A percentile compares a stretch with the other conserved stretches of the same genome.
Evolutionary conservation across 78 protist species (phyloP).

Genomic region (Dictyostelium purpureum): DNA sequence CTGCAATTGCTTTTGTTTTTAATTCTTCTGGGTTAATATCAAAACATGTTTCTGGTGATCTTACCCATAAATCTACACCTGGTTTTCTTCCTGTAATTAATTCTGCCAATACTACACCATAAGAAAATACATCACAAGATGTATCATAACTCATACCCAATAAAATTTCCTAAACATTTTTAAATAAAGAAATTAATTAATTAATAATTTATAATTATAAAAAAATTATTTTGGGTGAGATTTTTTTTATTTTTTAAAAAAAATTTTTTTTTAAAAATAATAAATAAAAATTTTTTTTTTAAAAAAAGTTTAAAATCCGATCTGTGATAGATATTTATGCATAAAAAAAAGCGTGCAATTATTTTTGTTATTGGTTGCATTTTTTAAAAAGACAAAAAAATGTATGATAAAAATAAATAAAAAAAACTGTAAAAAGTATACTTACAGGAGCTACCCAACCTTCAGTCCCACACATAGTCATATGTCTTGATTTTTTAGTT

Average conservation of each 20-base stretch:
- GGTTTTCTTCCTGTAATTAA: slow-evolving; percentile 78
- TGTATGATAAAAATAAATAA: background rate
- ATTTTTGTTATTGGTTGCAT: too few species aligned
- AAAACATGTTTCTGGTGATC: slow-evolving; percentile 77
- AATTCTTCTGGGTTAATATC: slow-evolving; percentile 64
- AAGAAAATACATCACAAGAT: slow-evolving; percentile 81
- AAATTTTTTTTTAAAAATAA: background rate
- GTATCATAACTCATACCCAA: slow-evolving; percentile 77
- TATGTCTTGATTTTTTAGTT: slow-evolving; percentile 67
- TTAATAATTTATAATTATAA: background rate
- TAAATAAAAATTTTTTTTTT: background rate
- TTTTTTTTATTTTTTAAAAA: too few species aligned
- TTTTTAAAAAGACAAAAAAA: background rate
- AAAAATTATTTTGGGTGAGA: background rate
- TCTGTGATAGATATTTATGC: background rate
- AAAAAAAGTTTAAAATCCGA: background rate
- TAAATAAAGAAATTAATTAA: background rate
- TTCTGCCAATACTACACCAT: slow-evolving; percentile 80
- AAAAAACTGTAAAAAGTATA: background rate
- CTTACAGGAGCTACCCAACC: slow-evolving; percentile 77
- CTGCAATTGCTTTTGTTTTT: slow-evolving; percentile 46
- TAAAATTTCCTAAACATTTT: slow-evolving; percentile 6
- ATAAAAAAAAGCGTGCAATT: background rate
- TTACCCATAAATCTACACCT: slow-evolving; percentile 79
- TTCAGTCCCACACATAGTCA: slow-evolving; percentile 80